phyloP scores from a whole-genome alignment of 2,329 filamentous ascomycete species.

The Escovopsis sp. region DNA sequence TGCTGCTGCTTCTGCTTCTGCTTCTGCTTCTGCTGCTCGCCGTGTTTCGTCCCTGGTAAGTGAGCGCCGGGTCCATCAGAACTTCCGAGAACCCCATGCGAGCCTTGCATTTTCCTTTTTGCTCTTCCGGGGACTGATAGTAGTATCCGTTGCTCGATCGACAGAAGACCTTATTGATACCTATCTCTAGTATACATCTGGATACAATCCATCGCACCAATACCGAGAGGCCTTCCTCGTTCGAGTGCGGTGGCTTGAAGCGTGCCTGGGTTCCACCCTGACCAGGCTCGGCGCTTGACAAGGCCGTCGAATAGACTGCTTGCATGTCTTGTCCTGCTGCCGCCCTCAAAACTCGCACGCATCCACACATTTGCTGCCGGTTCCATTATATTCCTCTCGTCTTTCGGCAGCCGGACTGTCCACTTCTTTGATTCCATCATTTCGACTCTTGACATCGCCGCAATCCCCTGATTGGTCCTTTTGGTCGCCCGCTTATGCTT shows the following conservation, averaged over 20 bases:
- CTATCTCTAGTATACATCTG: too few species aligned
- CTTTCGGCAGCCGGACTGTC: conserved; percentile 44
- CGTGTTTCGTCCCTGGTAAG: too few species aligned
- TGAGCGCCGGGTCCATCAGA: too few species aligned
- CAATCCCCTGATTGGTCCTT: neutral
- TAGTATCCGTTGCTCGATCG: too few species aligned
- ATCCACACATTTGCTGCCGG: conserved; percentile 24
- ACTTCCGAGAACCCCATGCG: too few species aligned
- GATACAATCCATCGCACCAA: too few species aligned
- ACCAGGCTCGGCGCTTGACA: conserved; percentile 22
- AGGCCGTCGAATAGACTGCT: conserved; percentile 17
- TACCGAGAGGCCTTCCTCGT: neutral
- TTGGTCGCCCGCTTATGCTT: neutral
- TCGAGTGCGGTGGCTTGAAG: neutral
- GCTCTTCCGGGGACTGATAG: too few species aligned
- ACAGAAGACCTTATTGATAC: too few species aligned
- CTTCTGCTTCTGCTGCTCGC: too few species aligned
- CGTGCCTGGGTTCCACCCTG: conserved; percentile 15
- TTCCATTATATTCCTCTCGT: conserved; percentile 12
- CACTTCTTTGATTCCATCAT: conserved; percentile 5
- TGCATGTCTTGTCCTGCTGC: conserved; percentile 13
- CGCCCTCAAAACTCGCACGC: conserved; percentile 36
- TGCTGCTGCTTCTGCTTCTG: too few species aligned
- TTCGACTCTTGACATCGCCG: neutral
- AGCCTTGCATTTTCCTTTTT: too few species aligned